A percentile compares a stretch with the other conserved stretches of the same genome.
phyloP scores from a whole-genome alignment of 495 filamentous ascomycete genomes.

The Neurospora discreta region DNA sequence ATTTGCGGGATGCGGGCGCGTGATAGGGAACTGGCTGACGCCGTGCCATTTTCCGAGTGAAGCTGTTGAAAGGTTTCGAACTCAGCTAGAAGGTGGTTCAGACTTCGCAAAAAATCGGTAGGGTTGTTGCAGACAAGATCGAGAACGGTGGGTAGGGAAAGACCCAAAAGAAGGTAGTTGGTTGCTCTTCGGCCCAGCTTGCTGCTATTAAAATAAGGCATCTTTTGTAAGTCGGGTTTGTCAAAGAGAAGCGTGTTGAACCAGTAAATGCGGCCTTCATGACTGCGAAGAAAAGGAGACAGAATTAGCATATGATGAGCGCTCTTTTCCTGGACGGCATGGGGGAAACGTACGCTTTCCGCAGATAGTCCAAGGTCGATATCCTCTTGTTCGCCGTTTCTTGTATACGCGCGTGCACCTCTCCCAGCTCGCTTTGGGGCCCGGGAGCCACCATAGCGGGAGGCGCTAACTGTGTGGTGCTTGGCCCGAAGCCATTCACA shows the following conservation, averaged over 20 bases:
- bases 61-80: slow-evolving; percentile 88
- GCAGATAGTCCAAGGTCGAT: slow-evolving; percentile 87
- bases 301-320: slow-evolving; percentile 6
- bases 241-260: slow-evolving; percentile 93
- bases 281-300: slow-evolving; percentile 36
- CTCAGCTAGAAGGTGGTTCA: slow-evolving; percentile 78
- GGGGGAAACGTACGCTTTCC: slow-evolving; percentile 56
- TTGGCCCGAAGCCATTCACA: slow-evolving; percentile 12
- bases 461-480: slow-evolving; percentile 20
- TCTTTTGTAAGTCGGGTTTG: slow-evolving; percentile 63
- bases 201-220: slow-evolving; percentile 74
- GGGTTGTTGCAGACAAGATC: slow-evolving; percentile 71
- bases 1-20: slow-evolving; percentile 74
- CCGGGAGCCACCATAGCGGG: slow-evolving; percentile 21
- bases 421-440: slow-evolving; percentile 26
- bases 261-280: slow-evolving; percentile 93
- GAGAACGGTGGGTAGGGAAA: slow-evolving; percentile 79
- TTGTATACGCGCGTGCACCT: slow-evolving; percentile 69
- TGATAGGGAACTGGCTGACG: slow-evolving; percentile 53
- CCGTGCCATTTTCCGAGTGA: slow-evolving; percentile 63
- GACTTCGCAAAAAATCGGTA: slow-evolving; percentile 73
- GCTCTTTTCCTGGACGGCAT: not conserved
- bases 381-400: slow-evolving; percentile 86
- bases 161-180: slow-evolving; percentile 84
- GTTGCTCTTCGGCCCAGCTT: slow-evolving; percentile 78